Conservation (phyloP, 202 grass and related monocot species). For the Bolboschoenoplectus hybrid region DNA sequence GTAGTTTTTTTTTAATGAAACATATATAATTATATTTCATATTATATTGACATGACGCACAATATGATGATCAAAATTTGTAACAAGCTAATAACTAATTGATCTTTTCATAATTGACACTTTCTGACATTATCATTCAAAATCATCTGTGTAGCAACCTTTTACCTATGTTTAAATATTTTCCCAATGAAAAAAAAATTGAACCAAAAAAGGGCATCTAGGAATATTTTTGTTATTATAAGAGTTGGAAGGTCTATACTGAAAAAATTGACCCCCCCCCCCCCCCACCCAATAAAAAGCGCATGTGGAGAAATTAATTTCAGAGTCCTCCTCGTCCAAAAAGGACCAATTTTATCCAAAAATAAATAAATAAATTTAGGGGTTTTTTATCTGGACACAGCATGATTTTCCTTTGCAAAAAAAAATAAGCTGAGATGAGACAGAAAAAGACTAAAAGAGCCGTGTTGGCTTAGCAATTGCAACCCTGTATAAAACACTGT, state of each 20-base stretch:
- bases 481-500: constrained; percentile 1
- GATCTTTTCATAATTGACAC: background rate
- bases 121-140: background rate
- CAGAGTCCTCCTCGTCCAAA: background rate
- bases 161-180: background rate
- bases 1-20: background rate
- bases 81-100: background rate
- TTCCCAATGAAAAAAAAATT: background rate
- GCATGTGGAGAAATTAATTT: constrained; percentile 27
- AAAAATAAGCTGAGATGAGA: background rate
- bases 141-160: background rate
- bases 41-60: background rate
- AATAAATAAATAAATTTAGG: background rate
- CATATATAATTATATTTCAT: background rate
- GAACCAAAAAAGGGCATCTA: background rate
- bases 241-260: background rate
- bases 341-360: background rate
- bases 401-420: background rate
- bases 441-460: constrained; percentile 25
- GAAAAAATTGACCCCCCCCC: background rate
- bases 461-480: constrained; percentile 27
- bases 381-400: constrained; percentile 15
- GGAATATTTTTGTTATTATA: background rate
- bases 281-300: background rate
- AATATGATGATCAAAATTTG: background rate